Base-by-base conservation (phyloP, 2,329 filamentous ascomycete species). In the Fusarium buharicum region DNA sequence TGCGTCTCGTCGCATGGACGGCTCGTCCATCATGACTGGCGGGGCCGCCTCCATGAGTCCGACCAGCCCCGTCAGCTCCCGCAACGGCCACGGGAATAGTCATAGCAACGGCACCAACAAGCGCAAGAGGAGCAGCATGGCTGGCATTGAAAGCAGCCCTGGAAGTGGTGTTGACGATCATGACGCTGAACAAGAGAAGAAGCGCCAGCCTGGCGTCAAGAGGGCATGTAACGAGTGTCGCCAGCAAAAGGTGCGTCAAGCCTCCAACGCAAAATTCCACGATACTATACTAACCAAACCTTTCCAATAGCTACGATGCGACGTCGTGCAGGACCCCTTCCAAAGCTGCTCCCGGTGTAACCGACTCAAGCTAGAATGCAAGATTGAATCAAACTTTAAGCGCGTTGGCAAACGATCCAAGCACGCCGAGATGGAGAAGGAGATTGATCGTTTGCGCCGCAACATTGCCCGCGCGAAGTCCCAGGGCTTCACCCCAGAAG, bases 371-470 rank as follows among this genome's bases (percentile, higher is more conserved):
- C 87, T 94, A 59, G 86, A 89, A 60, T 95, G 91, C 82, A 91
- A 92, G 75, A 94, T 95, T 75, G 90, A 94, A 75, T 91, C 90
- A 70, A 92, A 93, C 76, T 94, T 94, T 78, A 93, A 93, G 82
- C 88, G 91, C 68, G 82, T 93, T 16, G 90, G 91, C 62, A 95
- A 95, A 80, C 85, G 91, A 37, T 90, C 87, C 64, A 90, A 91
- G 74, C 90, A 94, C 76, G 90, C 90, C 70, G 91, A 93, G 77
- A 93, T 93, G 90, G 90, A 92, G 73, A 90, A 88, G 77, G 90
- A 93, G 75, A 91, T 93, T 70, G 89, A 91, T 55, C 85, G 81
- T 61, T 77, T 90, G 65, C 84, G 87, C 47, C 83, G 86, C 40
- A 85, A 82, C 68, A 81, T 90, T 59, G 78, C 84, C 53, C 81